A percentile compares a stretch with the other conserved stretches of the same genome.
These are phyloP conservation scores for Phoenix roebelenii DNA, from an alignment of 176 grass and related monocot genomes.

Conservation along the genomic window DNA sequence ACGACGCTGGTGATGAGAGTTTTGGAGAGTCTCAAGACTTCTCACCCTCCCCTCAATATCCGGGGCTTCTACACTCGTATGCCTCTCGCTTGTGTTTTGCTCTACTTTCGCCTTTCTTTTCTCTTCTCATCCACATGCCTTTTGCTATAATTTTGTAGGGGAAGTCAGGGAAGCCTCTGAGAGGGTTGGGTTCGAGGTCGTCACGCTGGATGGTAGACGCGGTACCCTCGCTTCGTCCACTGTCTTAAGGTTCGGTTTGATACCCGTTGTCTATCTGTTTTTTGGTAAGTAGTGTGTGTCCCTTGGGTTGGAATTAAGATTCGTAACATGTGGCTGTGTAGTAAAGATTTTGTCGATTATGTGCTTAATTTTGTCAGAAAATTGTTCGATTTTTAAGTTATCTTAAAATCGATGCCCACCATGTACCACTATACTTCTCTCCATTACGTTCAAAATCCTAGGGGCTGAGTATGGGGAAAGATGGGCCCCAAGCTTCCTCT, in stretches of 20 bases:
- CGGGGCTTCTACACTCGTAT: constrained; percentile 84
- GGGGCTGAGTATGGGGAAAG: no score
- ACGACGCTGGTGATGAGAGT: constrained; percentile 78
- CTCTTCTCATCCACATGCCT: not conserved
- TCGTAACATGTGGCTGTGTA: no score
- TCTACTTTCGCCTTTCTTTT: not conserved
- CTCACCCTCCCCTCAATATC: constrained; percentile 55
- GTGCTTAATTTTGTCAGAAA: no score
- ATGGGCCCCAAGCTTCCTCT: no score
- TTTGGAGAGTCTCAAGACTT: constrained; percentile 38
- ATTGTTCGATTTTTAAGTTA: no score
- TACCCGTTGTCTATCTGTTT: not conserved
- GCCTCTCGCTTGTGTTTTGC: not conserved
- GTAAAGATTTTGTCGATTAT: no score
- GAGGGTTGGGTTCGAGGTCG: constrained; percentile 77
- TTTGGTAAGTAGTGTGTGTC: not conserved
- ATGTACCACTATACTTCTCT: no score
- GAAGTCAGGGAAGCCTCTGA: constrained; percentile 64
- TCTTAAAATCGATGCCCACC: no score
- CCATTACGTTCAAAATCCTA: no score
- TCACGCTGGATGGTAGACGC: constrained; percentile 53
- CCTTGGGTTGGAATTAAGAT: no score
- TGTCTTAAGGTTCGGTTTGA: constrained; percentile 39
- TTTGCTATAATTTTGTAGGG: constrained; percentile 26
- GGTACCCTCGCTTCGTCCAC: constrained; percentile 60